These are phyloP conservation scores for Entophlyctis luteolus DNA, from an alignment of 192 early-diverging fungal species.

Conservation along the genomic window DNA sequence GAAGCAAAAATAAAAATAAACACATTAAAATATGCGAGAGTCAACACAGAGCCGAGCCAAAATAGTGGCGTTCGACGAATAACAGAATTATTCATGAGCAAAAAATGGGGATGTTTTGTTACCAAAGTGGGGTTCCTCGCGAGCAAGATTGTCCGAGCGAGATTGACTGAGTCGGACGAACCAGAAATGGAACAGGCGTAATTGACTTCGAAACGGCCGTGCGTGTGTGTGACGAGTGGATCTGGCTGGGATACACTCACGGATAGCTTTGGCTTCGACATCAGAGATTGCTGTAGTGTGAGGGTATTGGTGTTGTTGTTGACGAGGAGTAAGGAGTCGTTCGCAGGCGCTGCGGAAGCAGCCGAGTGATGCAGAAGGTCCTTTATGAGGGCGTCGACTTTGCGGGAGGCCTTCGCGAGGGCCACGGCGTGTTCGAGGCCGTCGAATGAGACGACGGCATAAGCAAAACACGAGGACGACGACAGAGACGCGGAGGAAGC, in stretches of 20 bases:
- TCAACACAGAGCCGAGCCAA: neutral
- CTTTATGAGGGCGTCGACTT: neutral
- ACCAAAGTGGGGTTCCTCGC: constrained; percentile 39
- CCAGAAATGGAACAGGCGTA: constrained; percentile 33
- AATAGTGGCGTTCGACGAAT: neutral
- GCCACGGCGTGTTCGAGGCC: neutral
- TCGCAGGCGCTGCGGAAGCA: neutral
- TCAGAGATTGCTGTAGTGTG: neutral
- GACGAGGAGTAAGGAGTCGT: neutral
- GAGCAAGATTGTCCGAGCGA: constrained; percentile 26
- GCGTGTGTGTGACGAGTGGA: constrained; percentile 5
- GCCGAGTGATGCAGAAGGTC: neutral
- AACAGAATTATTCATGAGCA: neutral
- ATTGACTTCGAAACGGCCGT: constrained; percentile 27
- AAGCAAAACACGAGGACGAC: neutral
- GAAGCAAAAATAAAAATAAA: neutral
- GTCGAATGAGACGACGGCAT: constrained; percentile 1
- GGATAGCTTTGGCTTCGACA: no score
- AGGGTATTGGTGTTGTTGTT: neutral
- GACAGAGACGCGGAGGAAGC: no score
- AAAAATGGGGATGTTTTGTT: no score
- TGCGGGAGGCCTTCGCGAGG: neutral
- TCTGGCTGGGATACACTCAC: constrained; percentile 13
- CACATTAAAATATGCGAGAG: neutral
- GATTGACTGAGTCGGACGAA: constrained; percentile 11